Evolutionary conservation across 148 eudicot species (phyloP), one percentile per base, ranked within the genome.

Genomic region (Camellia sinensis): DNA sequence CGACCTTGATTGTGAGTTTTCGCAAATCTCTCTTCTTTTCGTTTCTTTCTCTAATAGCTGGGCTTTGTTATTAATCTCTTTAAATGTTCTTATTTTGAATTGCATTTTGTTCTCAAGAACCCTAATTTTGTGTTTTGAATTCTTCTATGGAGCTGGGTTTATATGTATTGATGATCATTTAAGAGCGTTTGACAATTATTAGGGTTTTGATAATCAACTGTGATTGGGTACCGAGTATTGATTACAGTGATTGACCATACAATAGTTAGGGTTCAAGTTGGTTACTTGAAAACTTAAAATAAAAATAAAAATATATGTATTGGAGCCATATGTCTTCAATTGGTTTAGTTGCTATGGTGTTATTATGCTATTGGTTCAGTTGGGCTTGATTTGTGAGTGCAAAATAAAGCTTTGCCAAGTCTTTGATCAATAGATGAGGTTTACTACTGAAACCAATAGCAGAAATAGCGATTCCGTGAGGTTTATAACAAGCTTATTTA

Each of bases 201-300:
- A 76, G 79, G 79, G 70, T 41, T 76, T 76, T 53, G 45, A 29
- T 48, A n/a, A n/a, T 61, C 54, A 64, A 14, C 70, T 45, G 2
- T 48, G 79, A 64, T 76, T 48, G 48, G 50, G 50, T 46, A 73
- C 57, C 1, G 41, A n/a, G 14, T 48, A 37, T 3, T 5, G 15
- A 15, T 7, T 76, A 12, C 54, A 40, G 46, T 60, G 67, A 60
- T 75, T 61, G 18, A 21, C 43, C 40, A 8, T 11, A 48, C 57
- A 71, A 10, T 18, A 60, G 3, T 65, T 76, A 46, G 44, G 71
- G 59, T 17, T 46, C 46, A 22, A 22, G 7, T 63, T 19, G 19
- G 12, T 45, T 63, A 4, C n/a, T 9, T 11, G 29, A 59, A 50
- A 41, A 4, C 21, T 41, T 46, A 2, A 46, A 46, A 46, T 29